A percentile compares a stretch with the other conserved stretches of the same genome.
These are phyloP conservation scores for Epichloe brachyelytri DNA, from an alignment of 2,329 filamentous ascomycete genomes.

Conservation along the genomic window DNA sequence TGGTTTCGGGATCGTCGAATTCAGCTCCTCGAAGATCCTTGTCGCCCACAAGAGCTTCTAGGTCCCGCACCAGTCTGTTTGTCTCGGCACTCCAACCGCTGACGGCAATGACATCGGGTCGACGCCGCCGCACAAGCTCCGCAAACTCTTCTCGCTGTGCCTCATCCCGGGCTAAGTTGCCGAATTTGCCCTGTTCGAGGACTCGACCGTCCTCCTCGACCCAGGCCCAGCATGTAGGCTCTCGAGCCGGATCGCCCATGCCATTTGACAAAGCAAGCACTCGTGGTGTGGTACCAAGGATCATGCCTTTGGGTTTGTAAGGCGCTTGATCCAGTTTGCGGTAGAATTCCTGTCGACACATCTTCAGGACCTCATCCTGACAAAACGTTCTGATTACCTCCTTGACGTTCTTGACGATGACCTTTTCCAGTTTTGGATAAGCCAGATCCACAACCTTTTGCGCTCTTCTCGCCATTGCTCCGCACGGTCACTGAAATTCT, in stretches of 20 bases:
- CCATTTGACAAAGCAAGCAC: conserved; percentile 83
- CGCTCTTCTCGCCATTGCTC: conserved; percentile 91
- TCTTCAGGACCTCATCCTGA: conserved; percentile 80
- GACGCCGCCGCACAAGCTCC: conserved; percentile 64
- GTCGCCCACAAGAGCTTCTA: conserved; percentile 66
- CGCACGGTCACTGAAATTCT: conserved; percentile 88
- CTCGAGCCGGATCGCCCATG: conserved; percentile 56
- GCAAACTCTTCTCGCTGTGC: conserved; percentile 56
- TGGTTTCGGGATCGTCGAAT: conserved; percentile 69
- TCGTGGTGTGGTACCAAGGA: conserved; percentile 74
- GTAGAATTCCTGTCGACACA: conserved; percentile 78
- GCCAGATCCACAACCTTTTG: conserved; percentile 74
- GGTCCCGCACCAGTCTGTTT: conserved; percentile 66
- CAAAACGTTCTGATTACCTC: conserved; percentile 89
- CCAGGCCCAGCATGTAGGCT: conserved; percentile 82
- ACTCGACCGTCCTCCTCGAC: conserved; percentile 87
- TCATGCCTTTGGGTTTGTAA: conserved; percentile 87
- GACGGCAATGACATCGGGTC: conserved; percentile 81
- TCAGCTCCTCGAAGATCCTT: conserved; percentile 66
- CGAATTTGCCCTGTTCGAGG: conserved; percentile 77
- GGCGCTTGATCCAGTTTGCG: conserved; percentile 89
- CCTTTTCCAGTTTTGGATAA: conserved; percentile 65
- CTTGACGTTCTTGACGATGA: conserved; percentile 86
- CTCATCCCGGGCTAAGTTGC: conserved; percentile 62
- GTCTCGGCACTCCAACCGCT: conserved; percentile 84